Conservation (phyloP, 225 moss, liverwort and hornwort species). For the Pseudisothecium myosuroides region DNA sequence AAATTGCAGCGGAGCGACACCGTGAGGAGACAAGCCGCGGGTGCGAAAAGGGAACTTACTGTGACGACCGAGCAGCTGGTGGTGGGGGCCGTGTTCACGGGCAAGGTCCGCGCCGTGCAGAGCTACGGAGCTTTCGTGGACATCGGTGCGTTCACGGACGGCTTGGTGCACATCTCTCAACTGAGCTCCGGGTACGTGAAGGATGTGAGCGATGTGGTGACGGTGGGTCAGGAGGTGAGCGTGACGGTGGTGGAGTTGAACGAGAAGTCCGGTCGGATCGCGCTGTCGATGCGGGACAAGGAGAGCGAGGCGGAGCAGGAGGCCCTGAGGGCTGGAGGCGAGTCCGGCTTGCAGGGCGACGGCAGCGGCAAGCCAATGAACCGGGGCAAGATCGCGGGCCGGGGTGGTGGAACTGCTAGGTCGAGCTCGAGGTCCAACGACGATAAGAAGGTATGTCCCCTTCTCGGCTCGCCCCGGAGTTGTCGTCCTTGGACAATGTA, state of each 20-base stretch:
- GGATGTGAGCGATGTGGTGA: slow-evolving; percentile 62
- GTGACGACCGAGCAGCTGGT: slow-evolving; percentile 56
- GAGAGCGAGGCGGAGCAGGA: slow-evolving; percentile 31
- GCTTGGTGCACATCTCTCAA: slow-evolving; percentile 80
- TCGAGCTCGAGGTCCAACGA: slow-evolving; percentile 31
- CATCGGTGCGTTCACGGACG: slow-evolving; percentile 90
- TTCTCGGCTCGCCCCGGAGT: not conserved
- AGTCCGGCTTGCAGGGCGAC: slow-evolving; percentile 27
- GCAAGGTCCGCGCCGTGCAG: slow-evolving; percentile 67
- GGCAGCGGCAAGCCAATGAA: slow-evolving; percentile 45
- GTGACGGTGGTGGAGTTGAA: slow-evolving; percentile 75
- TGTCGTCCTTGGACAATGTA: not conserved
- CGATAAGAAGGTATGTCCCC: slow-evolving; percentile 27
- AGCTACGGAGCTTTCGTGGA: slow-evolving; percentile 84
- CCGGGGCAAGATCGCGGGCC: slow-evolving; percentile 70
- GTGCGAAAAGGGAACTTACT: slow-evolving; percentile 12
- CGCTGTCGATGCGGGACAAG: slow-evolving; percentile 62
- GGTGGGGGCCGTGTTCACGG: slow-evolving; percentile 60
- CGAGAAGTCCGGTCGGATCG: slow-evolving; percentile 53
- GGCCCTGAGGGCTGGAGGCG: not conserved
- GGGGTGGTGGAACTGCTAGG: slow-evolving; percentile 23
- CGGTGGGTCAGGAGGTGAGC: slow-evolving; percentile 63
- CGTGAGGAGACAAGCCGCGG: not conserved
- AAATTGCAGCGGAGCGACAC: slow-evolving; percentile 3
- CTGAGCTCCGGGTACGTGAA: slow-evolving; percentile 50